A percentile compares a stretch with the other conserved stretches of the same genome.
Conservation (phyloP, 345 rosid genomes). For the Populus davidiana region DNA sequence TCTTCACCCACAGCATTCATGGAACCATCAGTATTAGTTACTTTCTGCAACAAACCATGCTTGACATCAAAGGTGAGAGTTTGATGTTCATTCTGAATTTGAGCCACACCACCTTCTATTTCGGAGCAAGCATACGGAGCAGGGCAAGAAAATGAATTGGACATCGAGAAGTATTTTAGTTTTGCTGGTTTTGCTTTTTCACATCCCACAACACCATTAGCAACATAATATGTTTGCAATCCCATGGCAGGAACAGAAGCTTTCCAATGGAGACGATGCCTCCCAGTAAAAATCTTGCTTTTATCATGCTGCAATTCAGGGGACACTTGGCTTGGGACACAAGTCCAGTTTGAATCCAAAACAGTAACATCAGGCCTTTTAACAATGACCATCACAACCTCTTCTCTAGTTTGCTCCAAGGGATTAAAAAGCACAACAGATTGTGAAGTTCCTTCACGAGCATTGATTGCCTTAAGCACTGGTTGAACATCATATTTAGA, state of each 20-base stretch:
- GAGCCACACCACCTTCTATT: conserved; percentile 50
- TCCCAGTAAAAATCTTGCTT: conserved; percentile 65
- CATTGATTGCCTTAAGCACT: conserved; percentile 60
- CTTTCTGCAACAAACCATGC: conserved; percentile 64
- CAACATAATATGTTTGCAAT: conserved; percentile 77
- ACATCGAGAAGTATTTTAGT: conserved; percentile 49
- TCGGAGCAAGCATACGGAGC: conserved; percentile 68
- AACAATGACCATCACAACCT: conserved; percentile 70
- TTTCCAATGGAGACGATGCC: conserved; percentile 88
- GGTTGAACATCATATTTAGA: conserved; percentile 83
- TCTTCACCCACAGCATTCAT: conserved; percentile 61
- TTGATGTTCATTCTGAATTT: conserved; percentile 68
- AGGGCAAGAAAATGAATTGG: conserved; percentile 61
- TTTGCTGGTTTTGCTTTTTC: conserved; percentile 70
- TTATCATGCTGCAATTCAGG: conserved; percentile 86
- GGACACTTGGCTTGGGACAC: conserved; percentile 84
- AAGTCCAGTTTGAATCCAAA: conserved; percentile 82
- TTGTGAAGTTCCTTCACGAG: conserved; percentile 70
- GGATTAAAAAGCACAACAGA: conserved; percentile 83
- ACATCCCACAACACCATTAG: conserved; percentile 71
- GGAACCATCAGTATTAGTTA: conserved; percentile 47
- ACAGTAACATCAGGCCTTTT: conserved; percentile 73
- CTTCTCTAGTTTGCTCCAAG: conserved; percentile 78
- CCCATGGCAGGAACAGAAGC: conserved; percentile 91
- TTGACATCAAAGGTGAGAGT: conserved; percentile 62